A percentile compares a stretch with the other conserved stretches of the same genome.
Conservation (phyloP, 768 basidiomycete species). For the Agaricus subrufescens region DNA sequence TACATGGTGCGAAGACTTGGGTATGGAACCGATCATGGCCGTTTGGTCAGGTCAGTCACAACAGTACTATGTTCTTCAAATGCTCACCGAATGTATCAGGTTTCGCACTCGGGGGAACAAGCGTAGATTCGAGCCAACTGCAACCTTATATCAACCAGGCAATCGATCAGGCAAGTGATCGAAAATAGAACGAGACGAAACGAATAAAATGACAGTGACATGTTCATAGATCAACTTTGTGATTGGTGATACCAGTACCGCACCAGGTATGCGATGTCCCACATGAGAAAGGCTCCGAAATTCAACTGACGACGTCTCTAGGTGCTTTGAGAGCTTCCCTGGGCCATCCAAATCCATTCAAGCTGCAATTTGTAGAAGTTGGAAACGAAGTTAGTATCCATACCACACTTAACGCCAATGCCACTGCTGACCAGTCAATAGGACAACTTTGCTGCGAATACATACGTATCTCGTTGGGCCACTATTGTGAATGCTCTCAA, state of each 20-base stretch:
- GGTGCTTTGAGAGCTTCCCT: conserved; percentile 49
- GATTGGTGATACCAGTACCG: conserved; percentile 43
- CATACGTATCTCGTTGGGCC: conserved; percentile 51
- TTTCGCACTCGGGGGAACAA: conserved; percentile 44
- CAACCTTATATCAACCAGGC: conserved; percentile 53
- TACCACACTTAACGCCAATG: not conserved
- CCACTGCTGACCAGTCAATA: conserved; percentile 1
- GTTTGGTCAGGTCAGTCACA: conserved; percentile 45
- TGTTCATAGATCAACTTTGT: conserved; percentile 50
- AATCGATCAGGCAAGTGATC: conserved; percentile 40
- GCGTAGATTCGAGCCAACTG: conserved; percentile 38
- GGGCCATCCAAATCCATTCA: conserved; percentile 51
- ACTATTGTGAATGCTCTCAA: conserved; percentile 40
- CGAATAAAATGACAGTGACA: too few relatives aligned
- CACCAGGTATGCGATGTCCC: conserved; percentile 23
- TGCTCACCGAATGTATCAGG: conserved; percentile 24
- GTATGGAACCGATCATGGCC: conserved; percentile 60
- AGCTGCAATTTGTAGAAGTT: conserved; percentile 43
- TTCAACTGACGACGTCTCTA: conserved; percentile 11
- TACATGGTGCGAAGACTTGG: conserved; percentile 53
- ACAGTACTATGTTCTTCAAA: not conserved
- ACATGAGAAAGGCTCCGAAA: not conserved
- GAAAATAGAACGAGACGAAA: too few relatives aligned
- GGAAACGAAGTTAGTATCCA: conserved; percentile 46
- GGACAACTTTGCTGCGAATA: conserved; percentile 28